These are phyloP conservation scores for Irpex rosettiformis DNA, from an alignment of 1,284 basidiomycete genomes.

Conservation along the genomic window DNA sequence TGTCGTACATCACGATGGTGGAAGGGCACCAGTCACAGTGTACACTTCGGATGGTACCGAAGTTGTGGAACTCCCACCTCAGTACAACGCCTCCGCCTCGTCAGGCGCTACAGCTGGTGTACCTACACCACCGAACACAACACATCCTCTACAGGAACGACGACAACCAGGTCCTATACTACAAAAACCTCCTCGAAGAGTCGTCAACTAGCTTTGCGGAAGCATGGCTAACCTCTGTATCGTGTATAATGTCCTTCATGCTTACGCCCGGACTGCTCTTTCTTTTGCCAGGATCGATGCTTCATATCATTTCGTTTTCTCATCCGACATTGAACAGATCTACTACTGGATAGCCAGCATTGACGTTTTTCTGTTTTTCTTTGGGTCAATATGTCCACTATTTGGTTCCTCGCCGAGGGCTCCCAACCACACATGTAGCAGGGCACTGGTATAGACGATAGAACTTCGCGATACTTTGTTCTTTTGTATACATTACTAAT, in stretches of 20 bases:
- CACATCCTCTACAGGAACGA: slow-evolving; percentile 7
- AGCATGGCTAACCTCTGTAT: too few relatives aligned
- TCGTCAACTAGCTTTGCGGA: slow-evolving; percentile 2
- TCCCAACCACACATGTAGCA: too few relatives aligned
- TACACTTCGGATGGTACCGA: slow-evolving; percentile 51
- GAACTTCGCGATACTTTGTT: too few relatives aligned
- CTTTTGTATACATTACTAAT: too few relatives aligned
- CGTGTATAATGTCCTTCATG: not conserved
- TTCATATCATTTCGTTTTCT: too few relatives aligned
- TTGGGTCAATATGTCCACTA: too few relatives aligned
- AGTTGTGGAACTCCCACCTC: slow-evolving; percentile 55
- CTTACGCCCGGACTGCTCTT: not conserved
- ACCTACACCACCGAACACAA: not conserved
- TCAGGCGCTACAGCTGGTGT: not conserved
- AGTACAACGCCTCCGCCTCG: slow-evolving; percentile 31
- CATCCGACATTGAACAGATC: too few relatives aligned
- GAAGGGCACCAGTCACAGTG: slow-evolving; percentile 52
- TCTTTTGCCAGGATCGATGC: too few relatives aligned
- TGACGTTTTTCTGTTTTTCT: too few relatives aligned
- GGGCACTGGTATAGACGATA: too few relatives aligned
- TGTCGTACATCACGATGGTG: slow-evolving; percentile 56
- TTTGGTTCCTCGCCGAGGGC: too few relatives aligned
- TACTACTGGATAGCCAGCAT: too few relatives aligned
- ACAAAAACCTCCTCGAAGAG: slow-evolving; percentile 6
- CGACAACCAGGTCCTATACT: slow-evolving; percentile 3